Base-by-base conservation (phyloP, 768 basidiomycete genomes). In the Collybia sp. region DNA sequence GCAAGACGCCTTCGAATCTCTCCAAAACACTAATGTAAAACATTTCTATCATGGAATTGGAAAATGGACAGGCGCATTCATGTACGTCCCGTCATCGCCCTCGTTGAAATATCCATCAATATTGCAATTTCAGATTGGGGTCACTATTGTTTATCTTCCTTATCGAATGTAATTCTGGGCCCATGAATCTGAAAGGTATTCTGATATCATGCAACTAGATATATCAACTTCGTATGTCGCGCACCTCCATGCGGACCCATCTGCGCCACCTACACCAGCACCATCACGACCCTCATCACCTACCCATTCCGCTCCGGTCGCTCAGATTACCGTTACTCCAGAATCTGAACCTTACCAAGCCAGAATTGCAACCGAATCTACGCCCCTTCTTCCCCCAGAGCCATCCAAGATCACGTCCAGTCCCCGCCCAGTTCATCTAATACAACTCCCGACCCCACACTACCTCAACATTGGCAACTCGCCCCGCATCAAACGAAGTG, bases 161-260 rank as follows among this genome's bases (percentile, higher is more conserved):
- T 5, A 65, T 92, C 25, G 89, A 92, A 79, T 91, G 89, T 85
- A 59, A 32, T n/a, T n/a, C n/a, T n/a, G n/a, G n/a, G n/a, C n/a
- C n/a, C n/a, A n/a, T 19, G 40, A 42, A 5, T 41, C 20, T 31
- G 30, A n/a, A 30, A 9, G n/a, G 9, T 11, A 32, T 45, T 12
- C 20, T 30, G 12, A 42, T 39, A 51, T 30, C 47, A 53, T 40
- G 25, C 15, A 49, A 12, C 5, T 54, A 91, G 89, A 88, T 55
- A 61, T 79, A 38, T 89, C 88, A 15, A 88, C 84, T 0, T 75
- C 83, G 2, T 89, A 80, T 53, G 89, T 89, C 11, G 81, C 89
- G 44, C 73, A 70, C 44, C 72, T 91, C 0, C 82, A 88, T 1
- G 77, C 80, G 1, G 76, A 80, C 45, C 64, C 76, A 1, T 85